These are phyloP conservation scores for Acanthamoeba royreba DNA, from an alignment of 208 protist genomes.

Conservation along the genomic window DNA sequence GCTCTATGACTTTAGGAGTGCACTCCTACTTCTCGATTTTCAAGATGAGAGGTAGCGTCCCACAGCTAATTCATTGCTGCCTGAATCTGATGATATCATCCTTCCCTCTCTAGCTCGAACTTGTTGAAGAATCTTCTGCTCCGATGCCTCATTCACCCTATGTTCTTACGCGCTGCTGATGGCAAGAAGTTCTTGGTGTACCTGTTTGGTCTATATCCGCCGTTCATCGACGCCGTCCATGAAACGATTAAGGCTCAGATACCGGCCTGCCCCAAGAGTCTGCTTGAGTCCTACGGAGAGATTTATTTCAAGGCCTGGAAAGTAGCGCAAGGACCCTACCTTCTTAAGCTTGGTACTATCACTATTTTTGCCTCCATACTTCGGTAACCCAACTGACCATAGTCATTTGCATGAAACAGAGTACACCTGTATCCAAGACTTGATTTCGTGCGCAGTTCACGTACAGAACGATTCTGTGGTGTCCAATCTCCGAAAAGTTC, in stretches of 20 bases:
- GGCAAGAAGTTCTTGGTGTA: slow-evolving; percentile 67
- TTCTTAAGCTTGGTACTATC: slow-evolving; percentile 1
- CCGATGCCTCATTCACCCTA: slow-evolving; percentile 55
- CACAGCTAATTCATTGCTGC: too few species aligned
- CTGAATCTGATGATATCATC: too few species aligned
- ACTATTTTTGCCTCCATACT: too few species aligned
- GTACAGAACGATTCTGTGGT: neutral
- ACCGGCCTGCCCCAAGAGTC: neutral
- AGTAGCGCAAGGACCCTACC: neutral
- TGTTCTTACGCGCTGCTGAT: slow-evolving; percentile 57
- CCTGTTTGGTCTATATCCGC: slow-evolving; percentile 49
- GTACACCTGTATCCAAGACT: slow-evolving; percentile 68
- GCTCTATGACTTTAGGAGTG: slow-evolving; percentile 55
- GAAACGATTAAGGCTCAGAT: slow-evolving; percentile 71
- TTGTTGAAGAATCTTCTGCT: slow-evolving; percentile 54
- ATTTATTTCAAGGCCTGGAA: slow-evolving; percentile 76
- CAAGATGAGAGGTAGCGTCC: neutral
- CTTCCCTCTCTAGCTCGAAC: neutral
- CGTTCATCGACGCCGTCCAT: slow-evolving; percentile 67
- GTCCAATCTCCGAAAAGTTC: slow-evolving; percentile 18
- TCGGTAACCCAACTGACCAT: too few species aligned
- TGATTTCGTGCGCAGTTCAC: slow-evolving; percentile 72
- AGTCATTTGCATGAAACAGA: slow-evolving; percentile 26
- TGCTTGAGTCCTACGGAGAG: slow-evolving; percentile 55
- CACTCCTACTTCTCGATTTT: slow-evolving; percentile 66